Percentiles rank a stretch among this genome's conserved stretches.
phyloP scores from a whole-genome alignment of 2,329 filamentous ascomycete species.

The Trichoderma atrobrunneum region DNA sequence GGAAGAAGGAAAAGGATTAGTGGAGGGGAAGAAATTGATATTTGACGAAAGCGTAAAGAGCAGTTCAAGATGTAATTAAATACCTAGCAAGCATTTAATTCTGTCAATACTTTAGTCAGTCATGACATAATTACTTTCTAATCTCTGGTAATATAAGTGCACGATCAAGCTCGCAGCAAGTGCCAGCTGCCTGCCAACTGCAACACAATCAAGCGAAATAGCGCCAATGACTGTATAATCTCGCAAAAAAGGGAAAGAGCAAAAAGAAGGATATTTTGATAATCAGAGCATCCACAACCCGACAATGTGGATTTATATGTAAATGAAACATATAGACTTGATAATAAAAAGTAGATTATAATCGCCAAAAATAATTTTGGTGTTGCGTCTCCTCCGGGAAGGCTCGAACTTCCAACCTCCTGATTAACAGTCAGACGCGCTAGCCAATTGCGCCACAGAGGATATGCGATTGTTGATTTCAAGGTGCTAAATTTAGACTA shows the following conservation, averaged over 20 bases:
- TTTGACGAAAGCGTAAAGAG: not conserved
- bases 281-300: not conserved
- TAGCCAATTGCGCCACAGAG: conserved; percentile 53
- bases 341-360: not conserved
- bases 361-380: not conserved
- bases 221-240: not conserved
- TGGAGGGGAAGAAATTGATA: not conserved
- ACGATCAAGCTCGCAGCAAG: not conserved
- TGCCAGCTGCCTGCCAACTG: not conserved
- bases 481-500: not conserved
- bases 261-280: not conserved
- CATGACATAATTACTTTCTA: not conserved
- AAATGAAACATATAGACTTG: not conserved
- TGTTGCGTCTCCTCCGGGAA: conserved; percentile 20
- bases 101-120: not conserved
- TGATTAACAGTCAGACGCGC: conserved; percentile 57
- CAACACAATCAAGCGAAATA: not conserved
- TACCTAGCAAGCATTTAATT: not conserved
- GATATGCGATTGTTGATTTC: conserved; percentile 11
- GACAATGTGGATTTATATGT: not conserved
- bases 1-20: not conserved
- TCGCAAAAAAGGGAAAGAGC: not conserved
- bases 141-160: not conserved
- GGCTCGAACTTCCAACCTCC: conserved; percentile 24
- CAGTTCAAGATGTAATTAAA: not conserved